Evolutionary conservation across 768 basidiomycete species (phyloP).

Genomic region (Ephemerocybe angulata): DNA sequence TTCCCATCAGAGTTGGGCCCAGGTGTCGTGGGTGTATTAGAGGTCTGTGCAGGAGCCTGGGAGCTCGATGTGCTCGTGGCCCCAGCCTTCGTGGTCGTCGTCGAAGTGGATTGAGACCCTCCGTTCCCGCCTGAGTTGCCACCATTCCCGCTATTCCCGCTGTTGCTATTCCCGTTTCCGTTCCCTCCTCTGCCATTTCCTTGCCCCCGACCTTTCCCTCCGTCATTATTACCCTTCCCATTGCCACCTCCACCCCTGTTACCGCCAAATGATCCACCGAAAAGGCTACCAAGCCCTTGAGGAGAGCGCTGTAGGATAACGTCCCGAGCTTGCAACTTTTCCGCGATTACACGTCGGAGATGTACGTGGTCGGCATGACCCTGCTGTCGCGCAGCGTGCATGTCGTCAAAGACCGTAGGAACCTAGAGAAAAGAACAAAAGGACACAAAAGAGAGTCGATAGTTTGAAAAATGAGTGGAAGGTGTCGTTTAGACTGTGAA

Average conservation of each 20-base stretch:
- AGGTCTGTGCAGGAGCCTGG: too few species aligned
- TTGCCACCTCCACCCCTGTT: background rate
- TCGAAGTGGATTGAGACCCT: background rate
- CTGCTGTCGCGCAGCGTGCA: slow-evolving; percentile 1
- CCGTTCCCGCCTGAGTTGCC: background rate
- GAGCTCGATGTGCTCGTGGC: too few species aligned
- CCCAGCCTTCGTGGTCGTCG: background rate
- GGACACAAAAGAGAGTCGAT: slow-evolving; percentile 6
- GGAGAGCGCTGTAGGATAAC: background rate
- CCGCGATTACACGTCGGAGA: slow-evolving; percentile 2
- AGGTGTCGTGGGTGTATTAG: too few species aligned
- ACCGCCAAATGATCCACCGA: background rate
- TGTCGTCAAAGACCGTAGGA: background rate
- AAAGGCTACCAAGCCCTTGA: background rate
- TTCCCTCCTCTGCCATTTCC: background rate
- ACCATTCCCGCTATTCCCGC: slow-evolving; percentile 4
- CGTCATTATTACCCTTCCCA: background rate
- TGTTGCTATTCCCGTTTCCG: slow-evolving; percentile 1
- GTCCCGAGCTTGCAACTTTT: background rate
- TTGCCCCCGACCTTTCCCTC: background rate
- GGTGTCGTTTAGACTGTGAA: background rate
- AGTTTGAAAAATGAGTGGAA: background rate
- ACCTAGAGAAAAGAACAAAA: background rate
- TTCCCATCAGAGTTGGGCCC: too few species aligned
- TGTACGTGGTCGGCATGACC: background rate